These are phyloP conservation scores for Lodderomyces parapsilosis DNA, from an alignment of 1,139 yeast genomes.

Conservation along the genomic window DNA sequence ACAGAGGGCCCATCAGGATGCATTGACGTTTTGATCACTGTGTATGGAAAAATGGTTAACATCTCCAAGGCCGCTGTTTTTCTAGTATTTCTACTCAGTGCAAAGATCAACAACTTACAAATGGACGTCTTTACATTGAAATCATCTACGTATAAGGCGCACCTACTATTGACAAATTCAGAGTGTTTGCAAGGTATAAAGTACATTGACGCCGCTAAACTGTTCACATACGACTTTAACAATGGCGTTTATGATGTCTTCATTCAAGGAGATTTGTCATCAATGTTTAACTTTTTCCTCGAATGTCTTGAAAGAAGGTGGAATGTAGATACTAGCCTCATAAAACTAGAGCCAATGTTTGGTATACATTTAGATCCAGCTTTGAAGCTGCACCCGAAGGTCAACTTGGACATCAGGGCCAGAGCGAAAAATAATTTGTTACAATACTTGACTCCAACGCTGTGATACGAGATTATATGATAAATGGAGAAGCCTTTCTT, in stretches of 20 bases:
- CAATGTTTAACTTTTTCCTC: conserved; percentile 15
- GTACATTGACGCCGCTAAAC: conserved; percentile 9
- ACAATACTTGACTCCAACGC: conserved; percentile 12
- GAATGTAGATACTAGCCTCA: conserved; percentile 14
- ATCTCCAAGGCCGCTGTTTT: conserved; percentile 23
- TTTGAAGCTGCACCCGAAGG: conserved; percentile 22
- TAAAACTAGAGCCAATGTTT: conserved; percentile 21
- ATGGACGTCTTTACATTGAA: conserved; percentile 28
- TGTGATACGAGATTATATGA: not conserved
- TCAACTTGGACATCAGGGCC: conserved; percentile 17
- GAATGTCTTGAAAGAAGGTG: conserved; percentile 10
- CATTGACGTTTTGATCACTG: conserved; percentile 26
- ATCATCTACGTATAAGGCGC: conserved; percentile 26
- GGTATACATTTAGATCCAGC: conserved; percentile 28
- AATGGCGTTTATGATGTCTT: conserved; percentile 12
- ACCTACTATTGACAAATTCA: conserved; percentile 8
- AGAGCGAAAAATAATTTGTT: conserved; percentile 17
- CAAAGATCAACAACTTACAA: conserved; percentile 25
- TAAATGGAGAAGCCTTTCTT: not conserved
- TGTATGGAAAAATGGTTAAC: conserved; percentile 25
- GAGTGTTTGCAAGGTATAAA: conserved; percentile 9
- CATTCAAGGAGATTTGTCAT: conserved; percentile 22
- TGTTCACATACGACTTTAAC: not conserved
- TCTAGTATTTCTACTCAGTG: conserved; percentile 23
- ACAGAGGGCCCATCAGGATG: conserved; percentile 18